phyloP scores from a whole-genome alignment of 768 basidiomycete genomes.

The Amanita pallidorosea region DNA sequence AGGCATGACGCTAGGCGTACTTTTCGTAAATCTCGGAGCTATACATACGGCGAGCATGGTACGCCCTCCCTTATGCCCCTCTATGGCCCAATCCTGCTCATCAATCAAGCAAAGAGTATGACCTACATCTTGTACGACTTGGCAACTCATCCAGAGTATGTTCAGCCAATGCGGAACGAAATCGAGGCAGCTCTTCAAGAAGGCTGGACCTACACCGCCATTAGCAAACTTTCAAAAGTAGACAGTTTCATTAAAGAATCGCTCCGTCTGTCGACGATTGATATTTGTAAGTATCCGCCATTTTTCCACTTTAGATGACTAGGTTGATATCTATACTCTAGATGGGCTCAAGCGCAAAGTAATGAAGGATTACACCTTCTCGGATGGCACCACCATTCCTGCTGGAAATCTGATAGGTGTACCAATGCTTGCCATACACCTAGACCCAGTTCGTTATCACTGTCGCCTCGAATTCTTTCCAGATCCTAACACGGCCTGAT shows the following conservation, averaged over 20 bases:
- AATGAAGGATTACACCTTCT: constrained; percentile 26
- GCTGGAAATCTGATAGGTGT: constrained; percentile 13
- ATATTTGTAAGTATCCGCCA: constrained; percentile 14
- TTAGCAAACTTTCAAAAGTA: constrained; percentile 29
- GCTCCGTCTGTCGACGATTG: constrained; percentile 16
- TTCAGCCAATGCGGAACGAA: constrained; percentile 29
- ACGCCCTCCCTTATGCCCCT: constrained; percentile 7
- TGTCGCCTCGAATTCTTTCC: background rate
- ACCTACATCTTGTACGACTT: constrained; percentile 26
- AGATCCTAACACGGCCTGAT: background rate
- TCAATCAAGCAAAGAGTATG: constrained; percentile 19
- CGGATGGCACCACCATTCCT: constrained; percentile 16
- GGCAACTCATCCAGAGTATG: constrained; percentile 21
- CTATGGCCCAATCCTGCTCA: background rate
- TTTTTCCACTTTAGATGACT: constrained; percentile 10
- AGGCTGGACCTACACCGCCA: constrained; percentile 23
- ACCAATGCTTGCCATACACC: constrained; percentile 8
- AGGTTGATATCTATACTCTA: background rate
- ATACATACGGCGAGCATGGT: constrained; percentile 35
- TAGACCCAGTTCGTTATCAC: constrained; percentile 1
- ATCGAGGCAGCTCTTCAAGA: constrained; percentile 22
- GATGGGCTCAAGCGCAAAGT: constrained; percentile 20
- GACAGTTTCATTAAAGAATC: constrained; percentile 37
- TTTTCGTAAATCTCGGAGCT: constrained; percentile 30
- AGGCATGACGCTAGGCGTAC: constrained; percentile 22